Base-by-base conservation (phyloP, 345 rosid genomes). In the Eucalyptus melliodora region DNA sequence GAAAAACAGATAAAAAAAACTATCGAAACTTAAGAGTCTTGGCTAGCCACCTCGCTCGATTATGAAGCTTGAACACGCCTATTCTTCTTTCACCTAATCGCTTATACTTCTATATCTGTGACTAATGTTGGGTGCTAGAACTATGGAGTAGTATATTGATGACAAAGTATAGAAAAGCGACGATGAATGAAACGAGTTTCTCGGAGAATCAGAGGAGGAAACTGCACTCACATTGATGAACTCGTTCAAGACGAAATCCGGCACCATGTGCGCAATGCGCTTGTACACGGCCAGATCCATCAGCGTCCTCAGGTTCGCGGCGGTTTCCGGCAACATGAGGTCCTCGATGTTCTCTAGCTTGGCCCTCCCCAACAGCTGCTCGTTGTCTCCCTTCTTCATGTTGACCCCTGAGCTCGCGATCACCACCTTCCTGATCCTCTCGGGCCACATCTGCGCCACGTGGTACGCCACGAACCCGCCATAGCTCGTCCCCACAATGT, bases 381-480 rank as follows among this genome's bases (percentile, higher is more conserved):
- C 94, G 83, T 95, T 91, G 85, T 96, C 95, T 5, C 93, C 91
- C 88, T 88, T 93, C 90, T 90, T 88, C 96, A 95, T 94, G 81
- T 97, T 95, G 5, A 96, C 90, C 0, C 98, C 99, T 0, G 97
- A 96, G 92, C 98, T 97, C 15, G 98, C 99, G 3, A 97, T 89
- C 90, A 97, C 97, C 89, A 97, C 99, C 92, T 94, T 97, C 86
- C 92, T 96, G 83, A 97, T 96, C 91, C 91, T 96, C 60, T 94
- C 94, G 26, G 98, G 97, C 93, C 90, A 90, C 97, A 94, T 89
- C 90, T 83, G 95, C 26, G 98, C 99, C 95, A 96, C 47, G 37
- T 94, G 94, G 92, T 95, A 96, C n/a, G 98, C 95, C 62, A 97
- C 98, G 60, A 97, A 94, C 53, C 99, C 99, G 3, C 99, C 99